These are phyloP conservation scores for Isatis lusitanica DNA, from an alignment of 441 rosid genomes.

Conservation along the genomic window DNA sequence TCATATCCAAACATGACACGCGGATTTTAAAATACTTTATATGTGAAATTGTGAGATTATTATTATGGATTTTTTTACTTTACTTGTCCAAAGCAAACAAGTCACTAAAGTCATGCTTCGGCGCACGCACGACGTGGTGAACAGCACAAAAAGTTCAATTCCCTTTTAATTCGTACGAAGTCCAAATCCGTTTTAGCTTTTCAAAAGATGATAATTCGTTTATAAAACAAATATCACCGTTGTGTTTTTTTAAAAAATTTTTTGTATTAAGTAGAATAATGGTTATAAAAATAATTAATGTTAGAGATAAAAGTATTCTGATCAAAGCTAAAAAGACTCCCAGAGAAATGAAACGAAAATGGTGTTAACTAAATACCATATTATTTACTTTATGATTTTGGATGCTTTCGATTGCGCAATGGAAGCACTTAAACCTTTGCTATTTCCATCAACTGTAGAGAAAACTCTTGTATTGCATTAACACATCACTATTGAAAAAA, in stretches of 20 bases:
- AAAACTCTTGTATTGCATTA: too few relatives aligned
- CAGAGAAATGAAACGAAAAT: too few relatives aligned
- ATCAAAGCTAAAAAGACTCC: too few relatives aligned
- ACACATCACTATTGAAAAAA: too few relatives aligned
- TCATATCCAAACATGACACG: constrained; percentile 24
- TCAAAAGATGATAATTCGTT: background rate
- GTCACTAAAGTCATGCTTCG: background rate
- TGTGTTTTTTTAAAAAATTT: background rate
- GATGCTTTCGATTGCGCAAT: too few relatives aligned
- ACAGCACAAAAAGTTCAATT: background rate
- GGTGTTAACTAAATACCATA: too few relatives aligned
- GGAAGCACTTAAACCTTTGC: too few relatives aligned
- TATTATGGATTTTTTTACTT: background rate
- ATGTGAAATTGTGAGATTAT: background rate
- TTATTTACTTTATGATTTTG: too few relatives aligned
- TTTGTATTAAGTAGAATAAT: too few relatives aligned
- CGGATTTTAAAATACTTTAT: background rate
- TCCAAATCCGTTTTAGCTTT: background rate
- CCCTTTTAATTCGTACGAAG: background rate
- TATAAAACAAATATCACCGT: background rate
- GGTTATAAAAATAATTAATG: too few relatives aligned
- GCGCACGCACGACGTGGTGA: background rate
- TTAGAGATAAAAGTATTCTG: too few relatives aligned
- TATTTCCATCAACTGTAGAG: too few relatives aligned
- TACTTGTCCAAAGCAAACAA: constrained; percentile 12